phyloP scores from a whole-genome alignment of 1,139 yeast genomes.

The Candida labiduridarum region DNA sequence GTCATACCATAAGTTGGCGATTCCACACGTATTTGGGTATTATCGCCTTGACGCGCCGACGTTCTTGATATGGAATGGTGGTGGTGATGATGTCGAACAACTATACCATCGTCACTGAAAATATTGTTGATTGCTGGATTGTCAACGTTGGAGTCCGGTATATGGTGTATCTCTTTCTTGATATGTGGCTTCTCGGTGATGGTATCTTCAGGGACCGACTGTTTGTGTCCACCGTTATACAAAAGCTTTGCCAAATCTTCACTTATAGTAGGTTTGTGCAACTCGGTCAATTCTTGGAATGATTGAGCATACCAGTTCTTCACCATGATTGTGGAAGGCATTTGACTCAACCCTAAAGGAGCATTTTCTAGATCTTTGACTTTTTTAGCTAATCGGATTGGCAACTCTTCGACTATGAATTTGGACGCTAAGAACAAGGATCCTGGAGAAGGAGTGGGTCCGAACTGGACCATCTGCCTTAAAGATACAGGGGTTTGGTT shows the following conservation, averaged over 20 bases:
- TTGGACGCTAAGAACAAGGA: conserved; percentile 81
- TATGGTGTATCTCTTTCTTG: conserved; percentile 14
- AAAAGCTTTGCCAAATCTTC: conserved; percentile 41
- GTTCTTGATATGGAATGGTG: conserved; percentile 10
- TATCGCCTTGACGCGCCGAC: conserved; percentile 8
- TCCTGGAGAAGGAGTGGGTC: conserved; percentile 76
- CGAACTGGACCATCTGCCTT: conserved; percentile 92
- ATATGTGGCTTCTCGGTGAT: conserved; percentile 9
- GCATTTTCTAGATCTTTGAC: conserved; percentile 82
- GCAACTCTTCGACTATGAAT: conserved; percentile 84
- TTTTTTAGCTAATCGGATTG: conserved; percentile 82
- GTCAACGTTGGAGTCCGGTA: conserved; percentile 22
- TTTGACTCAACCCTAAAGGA: conserved; percentile 71
- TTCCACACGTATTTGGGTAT: conserved; percentile 19
- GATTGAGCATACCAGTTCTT: conserved; percentile 92
- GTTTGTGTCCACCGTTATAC: conserved; percentile 19
- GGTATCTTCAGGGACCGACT: conserved; percentile 1
- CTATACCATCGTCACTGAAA: conserved; percentile 58
- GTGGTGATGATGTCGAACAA: conserved; percentile 36
- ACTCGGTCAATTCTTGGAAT: conserved; percentile 73
- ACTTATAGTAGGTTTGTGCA: conserved; percentile 52
- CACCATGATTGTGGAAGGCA: conserved; percentile 77
- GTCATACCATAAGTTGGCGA: conserved; percentile 53
- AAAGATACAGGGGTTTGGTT: conserved; percentile 86
- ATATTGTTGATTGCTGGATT: conserved; percentile 47